Conservation (phyloP, 306 rosid species). For the Coriaria nepalensis region DNA sequence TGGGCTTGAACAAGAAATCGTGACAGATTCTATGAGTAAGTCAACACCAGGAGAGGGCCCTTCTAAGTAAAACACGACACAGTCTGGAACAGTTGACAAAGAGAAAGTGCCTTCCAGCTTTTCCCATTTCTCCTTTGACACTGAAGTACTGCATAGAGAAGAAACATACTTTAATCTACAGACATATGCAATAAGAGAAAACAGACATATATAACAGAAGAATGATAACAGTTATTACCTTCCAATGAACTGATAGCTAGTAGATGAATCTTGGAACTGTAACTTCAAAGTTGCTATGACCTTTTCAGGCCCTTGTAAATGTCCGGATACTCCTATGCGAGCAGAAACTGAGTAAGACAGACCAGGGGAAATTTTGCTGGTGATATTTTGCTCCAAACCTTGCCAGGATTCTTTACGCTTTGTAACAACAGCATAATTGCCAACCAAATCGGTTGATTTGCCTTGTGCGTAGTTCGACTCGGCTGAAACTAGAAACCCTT, state of each 20-base stretch:
- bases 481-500: constrained; percentile 44
- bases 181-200: background rate
- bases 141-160: constrained; percentile 49
- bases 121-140: constrained; percentile 48
- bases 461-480: constrained; percentile 27
- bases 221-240: constrained; percentile 32
- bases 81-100: constrained; percentile 43
- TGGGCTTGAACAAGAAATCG: constrained; percentile 32
- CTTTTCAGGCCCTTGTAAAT: constrained; percentile 42
- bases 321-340: constrained; percentile 65
- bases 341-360: constrained; percentile 54
- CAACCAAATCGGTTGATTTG: constrained; percentile 9
- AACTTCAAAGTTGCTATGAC: constrained; percentile 74
- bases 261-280: constrained; percentile 39
- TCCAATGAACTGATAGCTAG: constrained; percentile 54
- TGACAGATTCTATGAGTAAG: constrained; percentile 51
- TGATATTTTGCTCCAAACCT: constrained; percentile 88
- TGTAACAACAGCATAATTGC: constrained; percentile 47
- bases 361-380: constrained; percentile 35
- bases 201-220: constrained; percentile 5
- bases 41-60: constrained; percentile 82
- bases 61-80: constrained; percentile 65
- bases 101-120: constrained; percentile 71
- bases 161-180: no score
- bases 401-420: constrained; percentile 82